Evolutionary conservation across 164 flowering plant species (phyloP), one percentile per base, ranked within the genome.

Genomic region (Berberis vulgaris): DNA sequence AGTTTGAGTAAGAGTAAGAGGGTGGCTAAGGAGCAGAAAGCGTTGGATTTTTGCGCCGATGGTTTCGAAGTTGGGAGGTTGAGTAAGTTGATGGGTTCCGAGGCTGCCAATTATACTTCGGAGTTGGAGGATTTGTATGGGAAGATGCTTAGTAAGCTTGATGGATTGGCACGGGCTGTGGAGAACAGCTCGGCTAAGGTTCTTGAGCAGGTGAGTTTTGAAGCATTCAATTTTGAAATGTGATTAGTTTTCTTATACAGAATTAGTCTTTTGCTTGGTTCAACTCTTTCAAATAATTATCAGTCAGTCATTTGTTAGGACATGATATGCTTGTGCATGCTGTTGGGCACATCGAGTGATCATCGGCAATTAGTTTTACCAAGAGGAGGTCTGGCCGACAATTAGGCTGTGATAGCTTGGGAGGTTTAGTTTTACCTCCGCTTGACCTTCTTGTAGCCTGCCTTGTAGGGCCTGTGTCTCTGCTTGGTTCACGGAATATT

Each of bases 71-170:
- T 86, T 57, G 78, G 76, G 78, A 69, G 70, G 44, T 72, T 91
- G 72, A 77, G 82, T 41, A 60, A 78, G 64, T 65, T 93, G 73
- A 58, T 88, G 67, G 95, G 97, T 43, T 65, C 89, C 0, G 83
- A 81, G 13, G 87, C 91, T 0, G 69, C 74, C 1, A 71, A 58
- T 72, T 86, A 84, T 67, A 80, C 85, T 0, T 72, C 63, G 0
- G 84, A 83, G 7, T 54, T 88, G 77, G 97, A 94, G 82, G 80
- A 79, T 54, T 76, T 94, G 83, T 94, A 91, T 66, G 81, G 73
- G 73, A 81, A 81, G 63, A 94, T 91, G 98, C 80, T 91, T 7
- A 74, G 65, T 2, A 94, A 91, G 75, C 76, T 88, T 4, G 85
- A 89, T 54, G 74, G 74, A 4, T 72, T 88, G 82, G 83, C 91